Conservation (phyloP, 148 eudicot genomes). For the Amaranthus cruentus region DNA sequence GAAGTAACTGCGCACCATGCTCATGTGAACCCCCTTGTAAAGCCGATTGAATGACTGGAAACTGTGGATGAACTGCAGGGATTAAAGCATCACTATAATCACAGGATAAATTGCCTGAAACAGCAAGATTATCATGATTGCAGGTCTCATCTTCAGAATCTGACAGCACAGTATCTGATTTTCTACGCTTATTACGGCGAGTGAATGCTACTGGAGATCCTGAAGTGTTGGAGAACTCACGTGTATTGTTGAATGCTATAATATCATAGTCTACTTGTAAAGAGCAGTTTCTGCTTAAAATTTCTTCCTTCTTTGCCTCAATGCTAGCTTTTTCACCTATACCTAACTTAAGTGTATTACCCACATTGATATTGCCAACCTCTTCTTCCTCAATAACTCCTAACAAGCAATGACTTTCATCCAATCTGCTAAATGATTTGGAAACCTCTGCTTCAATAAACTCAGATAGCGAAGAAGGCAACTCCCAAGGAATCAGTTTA, state of each 20-base stretch:
- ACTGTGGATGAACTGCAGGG: conserved; percentile 26
- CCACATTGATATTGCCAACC: conserved; percentile 16
- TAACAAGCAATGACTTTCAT: conserved; percentile 36
- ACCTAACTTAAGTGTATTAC: conserved; percentile 18
- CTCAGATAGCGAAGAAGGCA: conserved; percentile 65
- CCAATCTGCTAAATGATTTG: conserved; percentile 40
- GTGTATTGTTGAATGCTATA: conserved; percentile 27
- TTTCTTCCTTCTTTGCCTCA: conserved; percentile 71
- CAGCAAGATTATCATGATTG: conserved; percentile 27
- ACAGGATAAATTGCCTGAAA: conserved; percentile 20
- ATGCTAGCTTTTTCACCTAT: conserved; percentile 32
- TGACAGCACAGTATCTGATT: conserved; percentile 47
- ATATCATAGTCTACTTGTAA: conserved; percentile 38
- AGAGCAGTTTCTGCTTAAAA: conserved; percentile 47
- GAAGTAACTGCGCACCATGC: conserved; percentile 9
- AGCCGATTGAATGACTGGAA: conserved; percentile 25
- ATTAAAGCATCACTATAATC: conserved; percentile 17
- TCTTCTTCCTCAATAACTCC: conserved; percentile 44
- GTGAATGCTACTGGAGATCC: conserved; percentile 61
- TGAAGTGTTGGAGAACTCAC: conserved; percentile 44
- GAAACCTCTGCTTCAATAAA: conserved; percentile 67
- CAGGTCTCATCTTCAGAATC: conserved; percentile 62
- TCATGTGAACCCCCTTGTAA: conserved; percentile 11
- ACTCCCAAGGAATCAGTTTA: conserved; percentile 58
- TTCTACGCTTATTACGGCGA: conserved; percentile 50